phyloP scores from a whole-genome alignment of 495 filamentous ascomycete genomes.

The Hypoxylon crocopeplum region DNA sequence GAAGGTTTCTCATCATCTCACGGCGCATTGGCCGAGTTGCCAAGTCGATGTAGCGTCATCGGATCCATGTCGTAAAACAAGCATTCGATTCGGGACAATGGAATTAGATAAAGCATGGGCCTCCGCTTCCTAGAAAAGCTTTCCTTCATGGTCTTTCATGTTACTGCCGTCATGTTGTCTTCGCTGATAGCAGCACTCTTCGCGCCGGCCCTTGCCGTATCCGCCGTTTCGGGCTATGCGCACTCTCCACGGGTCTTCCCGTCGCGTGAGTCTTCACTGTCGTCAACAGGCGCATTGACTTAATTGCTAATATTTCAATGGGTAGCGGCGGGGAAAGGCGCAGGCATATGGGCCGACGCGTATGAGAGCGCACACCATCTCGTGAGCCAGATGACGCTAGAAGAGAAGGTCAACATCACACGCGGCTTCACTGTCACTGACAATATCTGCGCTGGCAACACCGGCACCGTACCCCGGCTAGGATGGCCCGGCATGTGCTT shows the following conservation, averaged over 20 bases:
- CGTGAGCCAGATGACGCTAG: conserved; percentile 46
- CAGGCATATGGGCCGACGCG: conserved; percentile 44
- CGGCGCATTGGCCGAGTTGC: conserved; percentile 29
- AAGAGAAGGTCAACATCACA: conserved; percentile 50
- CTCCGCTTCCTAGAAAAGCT: conserved; percentile 9
- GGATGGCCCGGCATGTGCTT: conserved; percentile 68
- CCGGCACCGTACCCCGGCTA: conserved; percentile 58
- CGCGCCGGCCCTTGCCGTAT: conserved; percentile 6
- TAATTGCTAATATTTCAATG: conserved; percentile 25
- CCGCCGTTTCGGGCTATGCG: conserved; percentile 43
- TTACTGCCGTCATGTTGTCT: conserved; percentile 17
- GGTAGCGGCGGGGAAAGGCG: conserved; percentile 58
- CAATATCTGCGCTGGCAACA: conserved; percentile 60
- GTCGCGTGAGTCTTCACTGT: conserved; percentile 45
- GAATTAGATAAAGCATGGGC: conserved; percentile 10
- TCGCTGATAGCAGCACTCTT: conserved; percentile 5
- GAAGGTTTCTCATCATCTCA: too few species aligned
- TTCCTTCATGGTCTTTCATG: not conserved
- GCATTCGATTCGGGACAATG: conserved; percentile 10
- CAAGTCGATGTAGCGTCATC: conserved; percentile 25
- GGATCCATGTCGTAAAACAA: conserved; percentile 24
- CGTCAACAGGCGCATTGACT: not conserved
- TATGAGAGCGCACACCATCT: conserved; percentile 45
- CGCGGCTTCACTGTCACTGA: conserved; percentile 44
- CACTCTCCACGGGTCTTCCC: conserved; percentile 62